phyloP scores from a whole-genome alignment of 2,329 filamentous ascomycete species.

The Aspergillus sergii region DNA sequence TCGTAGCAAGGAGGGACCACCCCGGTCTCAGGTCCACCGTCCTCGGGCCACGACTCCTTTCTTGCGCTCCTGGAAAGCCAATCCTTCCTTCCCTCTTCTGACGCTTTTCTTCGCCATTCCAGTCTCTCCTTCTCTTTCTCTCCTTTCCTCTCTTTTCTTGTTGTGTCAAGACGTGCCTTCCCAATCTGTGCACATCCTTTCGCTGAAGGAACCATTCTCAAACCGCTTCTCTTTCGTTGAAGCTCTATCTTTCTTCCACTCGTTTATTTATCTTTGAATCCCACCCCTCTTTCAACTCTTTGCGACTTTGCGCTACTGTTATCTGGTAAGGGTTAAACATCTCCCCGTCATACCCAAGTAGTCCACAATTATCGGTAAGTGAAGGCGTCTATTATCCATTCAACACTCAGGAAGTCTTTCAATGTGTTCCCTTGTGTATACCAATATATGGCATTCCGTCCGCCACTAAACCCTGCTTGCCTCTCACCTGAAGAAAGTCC shows the following conservation, averaged over 20 bases:
- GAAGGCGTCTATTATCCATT: background rate
- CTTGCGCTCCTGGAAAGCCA: conserved; percentile 27
- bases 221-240: conserved; percentile 39
- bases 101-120: conserved; percentile 18
- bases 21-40: conserved; percentile 27
- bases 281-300: conserved; percentile 13
- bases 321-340: conserved; percentile 16
- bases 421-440: no score
- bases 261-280: conserved; percentile 31
- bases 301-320: conserved; percentile 13
- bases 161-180: conserved; percentile 30
- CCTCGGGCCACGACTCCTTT: conserved; percentile 34
- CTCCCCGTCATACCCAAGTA: conserved; percentile 14
- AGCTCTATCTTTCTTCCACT: conserved; percentile 35
- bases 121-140: conserved; percentile 33
- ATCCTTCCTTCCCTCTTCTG: conserved; percentile 21
- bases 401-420: background rate
- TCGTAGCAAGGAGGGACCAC: conserved; percentile 21
- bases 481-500: no score
- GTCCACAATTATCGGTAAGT: conserved; percentile 20
- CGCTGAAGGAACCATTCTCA: conserved; percentile 17
- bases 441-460: background rate
- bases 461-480: background rate
- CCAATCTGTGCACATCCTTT: conserved; percentile 31
- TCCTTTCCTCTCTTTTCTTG: conserved; percentile 32